phyloP scores from a whole-genome alignment of 257 asterid genomes.

The Sherardia arvensis region DNA sequence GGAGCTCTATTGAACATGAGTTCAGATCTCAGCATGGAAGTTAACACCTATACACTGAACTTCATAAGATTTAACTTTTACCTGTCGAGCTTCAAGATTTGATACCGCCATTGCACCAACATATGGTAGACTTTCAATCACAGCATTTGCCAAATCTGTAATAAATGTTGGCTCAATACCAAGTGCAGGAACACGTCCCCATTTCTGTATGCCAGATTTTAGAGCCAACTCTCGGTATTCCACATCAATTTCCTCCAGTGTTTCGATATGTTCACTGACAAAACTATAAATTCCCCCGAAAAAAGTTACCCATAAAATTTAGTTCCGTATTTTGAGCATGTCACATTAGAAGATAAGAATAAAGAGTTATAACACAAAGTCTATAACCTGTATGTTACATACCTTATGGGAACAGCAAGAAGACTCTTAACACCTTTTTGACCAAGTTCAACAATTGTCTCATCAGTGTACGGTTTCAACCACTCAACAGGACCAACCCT shows the following conservation, averaged over 20 bases:
- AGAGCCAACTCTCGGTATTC: constrained; percentile 97
- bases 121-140: constrained; percentile 94
- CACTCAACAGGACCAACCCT: constrained; percentile 99
- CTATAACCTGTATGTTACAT: constrained; percentile 6
- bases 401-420: constrained; percentile 99
- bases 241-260: constrained; percentile 97
- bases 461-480: constrained; percentile 97
- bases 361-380: neutral
- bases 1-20: neutral
- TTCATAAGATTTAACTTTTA: constrained; percentile 14
- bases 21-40: neutral
- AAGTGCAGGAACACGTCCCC: constrained; percentile 99
- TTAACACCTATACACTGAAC: neutral
- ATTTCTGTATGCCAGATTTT: constrained; percentile 84
- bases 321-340: neutral
- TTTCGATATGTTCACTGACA: constrained; percentile 97
- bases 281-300: constrained; percentile 41
- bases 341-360: neutral
- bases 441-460: constrained; percentile 87
- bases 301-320: constrained; percentile 3
- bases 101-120: constrained; percentile 99
- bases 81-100: constrained; percentile 99
- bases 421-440: constrained; percentile 86
- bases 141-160: constrained; percentile 95
- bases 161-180: constrained; percentile 91